Conservation (phyloP, 805 yeast species). For the Suhomyces sp. region DNA sequence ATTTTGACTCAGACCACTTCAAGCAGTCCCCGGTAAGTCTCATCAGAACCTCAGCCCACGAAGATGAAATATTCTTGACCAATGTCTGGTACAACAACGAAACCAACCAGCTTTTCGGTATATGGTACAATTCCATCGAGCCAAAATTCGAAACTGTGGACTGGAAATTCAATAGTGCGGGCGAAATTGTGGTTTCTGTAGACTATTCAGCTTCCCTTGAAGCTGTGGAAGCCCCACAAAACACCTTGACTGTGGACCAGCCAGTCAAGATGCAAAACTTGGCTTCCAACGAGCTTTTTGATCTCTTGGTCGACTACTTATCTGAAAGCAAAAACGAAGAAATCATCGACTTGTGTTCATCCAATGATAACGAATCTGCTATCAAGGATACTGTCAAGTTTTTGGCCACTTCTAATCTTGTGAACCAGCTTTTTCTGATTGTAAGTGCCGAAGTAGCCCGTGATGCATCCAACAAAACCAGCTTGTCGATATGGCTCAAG, state of each 20-base stretch:
- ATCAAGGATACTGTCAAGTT: slow-evolving; percentile 36
- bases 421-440: slow-evolving; percentile 23
- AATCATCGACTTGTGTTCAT: slow-evolving; percentile 21
- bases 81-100: slow-evolving; percentile 29
- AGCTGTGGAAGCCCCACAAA: not conserved
- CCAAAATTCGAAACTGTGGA: slow-evolving; percentile 20
- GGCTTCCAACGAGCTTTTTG: slow-evolving; percentile 17
- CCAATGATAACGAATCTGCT: slow-evolving; percentile 27
- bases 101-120: slow-evolving; percentile 30
- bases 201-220: slow-evolving; percentile 2
- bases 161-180: slow-evolving; percentile 10
- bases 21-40: slow-evolving; percentile 8
- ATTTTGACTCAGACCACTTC: slow-evolving; percentile 5
- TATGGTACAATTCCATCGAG: slow-evolving; percentile 34
- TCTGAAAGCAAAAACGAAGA: slow-evolving; percentile 6
- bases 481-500: slow-evolving; percentile 65
- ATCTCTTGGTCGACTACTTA: slow-evolving; percentile 10
- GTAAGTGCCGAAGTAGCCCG: slow-evolving; percentile 26
- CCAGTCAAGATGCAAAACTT: slow-evolving; percentile 22
- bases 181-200: slow-evolving; percentile 10
- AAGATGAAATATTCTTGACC: slow-evolving; percentile 13
- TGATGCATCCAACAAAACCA: slow-evolving; percentile 24
- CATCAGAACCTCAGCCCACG: slow-evolving; percentile 15
- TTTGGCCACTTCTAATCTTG: slow-evolving; percentile 22
- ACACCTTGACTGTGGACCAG: slow-evolving; percentile 16